Base-by-base conservation (phyloP, 768 basidiomycete genomes). In the Suillus hirtellus region DNA sequence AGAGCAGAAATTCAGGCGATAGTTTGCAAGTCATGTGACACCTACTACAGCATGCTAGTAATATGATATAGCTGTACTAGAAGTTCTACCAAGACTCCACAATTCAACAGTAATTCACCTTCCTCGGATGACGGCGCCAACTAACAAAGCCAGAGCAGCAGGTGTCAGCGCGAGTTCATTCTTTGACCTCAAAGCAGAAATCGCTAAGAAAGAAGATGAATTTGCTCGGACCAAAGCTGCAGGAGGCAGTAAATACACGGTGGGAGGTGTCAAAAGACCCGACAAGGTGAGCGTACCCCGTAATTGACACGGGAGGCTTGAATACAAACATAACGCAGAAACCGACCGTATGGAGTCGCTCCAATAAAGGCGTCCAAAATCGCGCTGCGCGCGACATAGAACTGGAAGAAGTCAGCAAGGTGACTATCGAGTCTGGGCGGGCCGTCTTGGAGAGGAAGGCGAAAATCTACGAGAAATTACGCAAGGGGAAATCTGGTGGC, bases 401-500 rank as follows among this genome's bases (percentile, higher is more conserved):
- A 69, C 80, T 88, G 2, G 91, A 92, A 66, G 85, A 78, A 43
- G 76, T 91, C 62, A 87, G 85, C 76, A 85, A 80, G 68, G 86
- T 87, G 19, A 91, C 89, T 0, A 73, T 90, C 12, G 92, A 95
- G 61, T 85, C 86, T 1, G 88, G 89, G 19, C 86, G 86, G 15
- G 87, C 87, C 2, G 82, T 82, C 1, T 76, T 95, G 42, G 89
- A 93, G 73, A 81, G 88, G 63, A 95, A 95, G 72, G 86, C 90
- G 4, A 84, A 86, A 74, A 84, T 92, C 55, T 95, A 95, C 68
- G 89, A 93, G 12, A 88, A 93, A 71, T 72, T 95, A 43, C 77
- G 81, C 70, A 88, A 85, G 68, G 93, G 93, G 14, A 89, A 92
- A 73, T 86, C 86, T 12, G 92, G 88, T 0, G 92, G 93, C 4